phyloP scores from a whole-genome alignment of 306 rosid genomes.

The Glycine soja region DNA sequence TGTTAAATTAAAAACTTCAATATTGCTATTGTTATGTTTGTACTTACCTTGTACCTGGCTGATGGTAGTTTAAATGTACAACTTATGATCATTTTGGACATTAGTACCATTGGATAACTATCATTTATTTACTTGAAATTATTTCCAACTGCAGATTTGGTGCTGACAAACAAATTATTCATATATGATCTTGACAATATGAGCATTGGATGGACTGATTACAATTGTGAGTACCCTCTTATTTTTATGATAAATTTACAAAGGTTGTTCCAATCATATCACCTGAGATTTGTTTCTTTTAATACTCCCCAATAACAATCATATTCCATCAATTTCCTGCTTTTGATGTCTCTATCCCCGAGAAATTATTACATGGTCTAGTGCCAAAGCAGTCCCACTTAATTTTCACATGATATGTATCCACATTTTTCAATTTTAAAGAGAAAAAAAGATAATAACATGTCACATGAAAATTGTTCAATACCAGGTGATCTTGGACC shows the following conservation, averaged over 20 bases:
- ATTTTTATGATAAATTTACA: not conserved
- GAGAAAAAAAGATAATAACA: not conserved
- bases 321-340: not conserved
- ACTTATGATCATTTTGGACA: constrained; percentile 28
- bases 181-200: constrained; percentile 71
- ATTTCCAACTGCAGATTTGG: constrained; percentile 69
- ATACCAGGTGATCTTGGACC: too few relatives aligned
- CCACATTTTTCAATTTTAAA: not conserved
- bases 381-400: not conserved
- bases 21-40: constrained; percentile 1
- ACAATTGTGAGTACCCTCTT: constrained; percentile 71
- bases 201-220: constrained; percentile 72
- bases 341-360: not conserved
- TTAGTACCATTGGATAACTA: not conserved
- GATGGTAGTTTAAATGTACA: constrained; percentile 12
- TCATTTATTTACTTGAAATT: constrained; percentile 36
- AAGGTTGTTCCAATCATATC: constrained; percentile 12
- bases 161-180: constrained; percentile 73
- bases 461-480: too few relatives aligned
- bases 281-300: constrained; percentile 12
- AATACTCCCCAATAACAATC: not conserved
- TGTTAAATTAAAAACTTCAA: constrained; percentile 9
- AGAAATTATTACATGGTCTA: not conserved
- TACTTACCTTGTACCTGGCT: not conserved
- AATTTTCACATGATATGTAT: not conserved